Percentiles rank a stretch among this genome's conserved stretches.
These are phyloP conservation scores for Nitzschia sp. DNA, from an alignment of 108 stramenopile genomes.

Conservation along the genomic window DNA sequence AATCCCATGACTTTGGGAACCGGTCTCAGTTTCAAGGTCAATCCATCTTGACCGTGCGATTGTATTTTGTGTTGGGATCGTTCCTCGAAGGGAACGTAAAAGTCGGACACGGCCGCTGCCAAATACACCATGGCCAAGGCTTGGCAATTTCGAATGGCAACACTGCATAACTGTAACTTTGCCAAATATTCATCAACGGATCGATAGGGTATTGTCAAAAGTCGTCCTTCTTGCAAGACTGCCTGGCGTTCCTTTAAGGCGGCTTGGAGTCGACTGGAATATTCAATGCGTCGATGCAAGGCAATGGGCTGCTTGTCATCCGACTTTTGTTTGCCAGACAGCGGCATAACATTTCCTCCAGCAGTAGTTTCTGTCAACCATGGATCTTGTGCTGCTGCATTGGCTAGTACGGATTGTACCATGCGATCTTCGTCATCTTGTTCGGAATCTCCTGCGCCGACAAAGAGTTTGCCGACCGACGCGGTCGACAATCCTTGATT, in stretches of 20 bases:
- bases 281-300: constrained; percentile 58
- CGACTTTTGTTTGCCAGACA: not conserved
- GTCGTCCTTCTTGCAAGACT: constrained; percentile 56
- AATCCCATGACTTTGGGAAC: constrained; percentile 93
- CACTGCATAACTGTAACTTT: constrained; percentile 64
- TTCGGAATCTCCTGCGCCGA: constrained; percentile 30
- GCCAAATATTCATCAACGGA: constrained; percentile 88
- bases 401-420: constrained; percentile 37
- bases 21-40: constrained; percentile 69
- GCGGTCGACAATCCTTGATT: constrained; percentile 57
- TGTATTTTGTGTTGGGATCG: constrained; percentile 95
- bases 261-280: constrained; percentile 55
- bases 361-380: constrained; percentile 40
- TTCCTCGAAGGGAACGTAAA: constrained; percentile 86
- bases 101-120: constrained; percentile 97
- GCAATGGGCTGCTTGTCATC: constrained; percentile 17
- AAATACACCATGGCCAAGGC: constrained; percentile 81
- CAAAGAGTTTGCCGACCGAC: constrained; percentile 63
- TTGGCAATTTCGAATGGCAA: constrained; percentile 49
- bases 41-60: constrained; percentile 45
- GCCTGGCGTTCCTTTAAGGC: constrained; percentile 49
- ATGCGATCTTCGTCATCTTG: constrained; percentile 55
- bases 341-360: not conserved
- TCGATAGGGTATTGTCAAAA: constrained; percentile 77
- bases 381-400: constrained; percentile 29